Conservation (phyloP, 257 asterid genomes). For the Eustoma russellianum region DNA sequence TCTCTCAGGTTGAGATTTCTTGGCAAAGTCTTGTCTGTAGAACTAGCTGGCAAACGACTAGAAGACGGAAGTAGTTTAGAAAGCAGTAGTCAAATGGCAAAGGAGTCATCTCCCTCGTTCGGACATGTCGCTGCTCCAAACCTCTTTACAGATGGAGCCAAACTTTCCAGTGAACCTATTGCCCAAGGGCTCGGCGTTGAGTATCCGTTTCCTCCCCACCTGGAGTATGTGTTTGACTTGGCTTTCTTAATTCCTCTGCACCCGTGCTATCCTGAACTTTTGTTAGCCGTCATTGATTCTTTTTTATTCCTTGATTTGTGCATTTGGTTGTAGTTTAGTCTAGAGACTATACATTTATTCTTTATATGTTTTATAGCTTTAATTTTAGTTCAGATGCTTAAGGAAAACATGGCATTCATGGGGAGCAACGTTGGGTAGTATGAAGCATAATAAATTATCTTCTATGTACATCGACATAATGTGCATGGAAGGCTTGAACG, state of each 20-base stretch:
- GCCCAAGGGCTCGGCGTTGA: conserved; percentile 81
- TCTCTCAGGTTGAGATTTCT: conserved; percentile 62
- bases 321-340: neutral
- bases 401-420: too few relatives aligned
- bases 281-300: too few relatives aligned
- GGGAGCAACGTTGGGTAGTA: too few relatives aligned
- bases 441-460: too few relatives aligned
- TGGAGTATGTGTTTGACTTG: conserved; percentile 54
- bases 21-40: conserved; percentile 65
- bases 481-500: too few relatives aligned
- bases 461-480: too few relatives aligned
- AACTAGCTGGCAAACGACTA: conserved; percentile 45
- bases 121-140: conserved; percentile 24
- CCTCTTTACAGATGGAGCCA: conserved; percentile 14
- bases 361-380: too few relatives aligned
- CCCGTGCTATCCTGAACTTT: neutral
- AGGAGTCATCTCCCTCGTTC: conserved; percentile 12
- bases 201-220: conserved; percentile 88
- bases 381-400: too few relatives aligned
- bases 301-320: neutral
- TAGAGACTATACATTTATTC: too few relatives aligned
- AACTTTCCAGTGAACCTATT: conserved; percentile 44
- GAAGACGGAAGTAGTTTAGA: conserved; percentile 26
- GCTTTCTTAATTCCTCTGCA: neutral
- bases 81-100: conserved; percentile 24